Evolutionary conservation across 2,329 filamentous ascomycete genomes (phyloP).

Genomic region (Exserohilum rostratum): DNA sequence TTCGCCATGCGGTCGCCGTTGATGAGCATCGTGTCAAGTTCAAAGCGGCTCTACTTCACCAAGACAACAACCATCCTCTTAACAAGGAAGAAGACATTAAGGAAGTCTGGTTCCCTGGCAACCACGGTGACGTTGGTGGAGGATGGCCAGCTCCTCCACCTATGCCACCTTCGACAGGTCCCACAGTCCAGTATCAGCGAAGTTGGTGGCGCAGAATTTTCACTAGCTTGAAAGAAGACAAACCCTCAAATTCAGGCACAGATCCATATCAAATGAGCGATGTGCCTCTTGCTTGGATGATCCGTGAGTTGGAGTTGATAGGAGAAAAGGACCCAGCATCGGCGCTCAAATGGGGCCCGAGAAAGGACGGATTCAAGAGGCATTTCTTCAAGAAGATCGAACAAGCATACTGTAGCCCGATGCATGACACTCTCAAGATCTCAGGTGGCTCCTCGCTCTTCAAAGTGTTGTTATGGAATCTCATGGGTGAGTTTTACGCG

Average conservation of each 20-base stretch:
- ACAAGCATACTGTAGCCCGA: background rate
- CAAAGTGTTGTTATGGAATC: conserved; percentile 5
- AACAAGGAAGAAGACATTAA: conserved; percentile 3
- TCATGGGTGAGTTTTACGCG: conserved; percentile 8
- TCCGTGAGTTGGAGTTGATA: conserved; percentile 4
- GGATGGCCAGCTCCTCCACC: conserved; percentile 28
- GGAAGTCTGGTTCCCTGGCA: conserved; percentile 54
- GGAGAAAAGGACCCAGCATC: background rate
- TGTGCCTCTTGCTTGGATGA: conserved; percentile 9
- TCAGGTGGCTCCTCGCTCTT: conserved; percentile 1
- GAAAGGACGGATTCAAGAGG: conserved; percentile 2
- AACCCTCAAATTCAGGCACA: background rate
- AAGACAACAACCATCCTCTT: conserved; percentile 29
- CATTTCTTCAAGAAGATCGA: background rate
- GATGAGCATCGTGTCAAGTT: conserved; percentile 55
- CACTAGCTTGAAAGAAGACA: background rate
- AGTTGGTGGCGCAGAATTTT: conserved; percentile 5
- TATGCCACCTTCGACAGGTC: background rate
- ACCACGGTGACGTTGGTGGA: conserved; percentile 54
- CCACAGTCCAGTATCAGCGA: background rate
- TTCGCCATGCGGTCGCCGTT: conserved; percentile 54
- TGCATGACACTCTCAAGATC: conserved; percentile 1
- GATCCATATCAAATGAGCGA: conserved; percentile 9
- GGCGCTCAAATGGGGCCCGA: background rate
- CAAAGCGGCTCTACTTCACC: conserved; percentile 47